These are phyloP conservation scores for Pelargonium cotyledonis DNA, from an alignment of 441 rosid genomes.

Conservation along the genomic window DNA sequence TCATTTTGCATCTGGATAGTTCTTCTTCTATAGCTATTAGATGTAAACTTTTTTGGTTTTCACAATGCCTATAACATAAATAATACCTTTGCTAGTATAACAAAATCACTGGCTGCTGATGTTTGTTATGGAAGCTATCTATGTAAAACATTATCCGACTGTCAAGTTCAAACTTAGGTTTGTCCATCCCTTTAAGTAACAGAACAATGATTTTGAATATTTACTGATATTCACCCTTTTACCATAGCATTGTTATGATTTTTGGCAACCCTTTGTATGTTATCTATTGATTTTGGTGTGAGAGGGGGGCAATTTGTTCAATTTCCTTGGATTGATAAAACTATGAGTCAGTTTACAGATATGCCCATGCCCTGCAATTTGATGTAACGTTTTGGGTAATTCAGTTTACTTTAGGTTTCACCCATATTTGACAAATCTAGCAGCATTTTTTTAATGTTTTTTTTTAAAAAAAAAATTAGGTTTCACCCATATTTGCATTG, in stretches of 20 bases:
- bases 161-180: not conserved
- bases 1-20: not conserved
- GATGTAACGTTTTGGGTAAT: not conserved
- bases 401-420: not conserved
- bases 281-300: not conserved
- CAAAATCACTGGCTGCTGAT: not conserved
- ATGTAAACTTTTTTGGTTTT: not conserved
- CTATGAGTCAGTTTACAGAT: not conserved
- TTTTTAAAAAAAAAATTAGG: not conserved
- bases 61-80: not conserved
- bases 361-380: not conserved
- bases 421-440: not conserved
- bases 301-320: not conserved
- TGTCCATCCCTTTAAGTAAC: not conserved
- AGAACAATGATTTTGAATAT: not conserved
- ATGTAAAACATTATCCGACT: conserved; percentile 1
- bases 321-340: not conserved
- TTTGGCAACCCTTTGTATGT: not conserved
- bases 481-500: not conserved
- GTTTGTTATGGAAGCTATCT: not conserved
- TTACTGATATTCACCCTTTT: not conserved
- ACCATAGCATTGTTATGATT: not conserved
- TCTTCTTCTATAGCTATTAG: not conserved
- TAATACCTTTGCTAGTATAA: not conserved
- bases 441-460: not conserved